Percentiles rank a stretch among this genome's conserved stretches.
phyloP scores from a whole-genome alignment of 2,329 filamentous ascomycete species.

The Madurella fahalii region DNA sequence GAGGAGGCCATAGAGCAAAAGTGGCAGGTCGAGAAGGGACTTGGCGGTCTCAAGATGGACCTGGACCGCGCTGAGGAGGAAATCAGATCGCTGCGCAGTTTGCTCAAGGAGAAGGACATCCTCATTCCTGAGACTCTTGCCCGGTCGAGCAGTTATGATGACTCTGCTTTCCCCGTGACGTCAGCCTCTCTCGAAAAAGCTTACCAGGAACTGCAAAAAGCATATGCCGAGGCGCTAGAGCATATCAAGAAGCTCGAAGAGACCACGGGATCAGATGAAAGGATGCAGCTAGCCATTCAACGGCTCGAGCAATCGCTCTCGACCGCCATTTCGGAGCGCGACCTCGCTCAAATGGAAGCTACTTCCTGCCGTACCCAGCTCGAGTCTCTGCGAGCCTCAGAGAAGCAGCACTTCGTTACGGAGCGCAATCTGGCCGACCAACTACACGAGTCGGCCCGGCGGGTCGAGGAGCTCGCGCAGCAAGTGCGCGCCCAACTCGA shows the following conservation, averaged over 20 bases:
- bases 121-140: constrained; percentile 60
- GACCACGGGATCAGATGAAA: constrained; percentile 44
- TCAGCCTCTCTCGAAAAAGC: constrained; percentile 70
- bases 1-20: constrained; percentile 95
- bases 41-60: constrained; percentile 90
- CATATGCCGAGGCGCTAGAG: constrained; percentile 62
- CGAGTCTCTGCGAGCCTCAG: constrained; percentile 52
- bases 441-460: constrained; percentile 66
- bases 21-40: constrained; percentile 89
- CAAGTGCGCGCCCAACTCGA: constrained; percentile 78
- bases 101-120: constrained; percentile 81
- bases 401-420: constrained; percentile 53
- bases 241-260: constrained; percentile 62
- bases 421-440: constrained; percentile 65
- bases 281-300: constrained; percentile 58
- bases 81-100: constrained; percentile 71
- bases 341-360: constrained; percentile 65
- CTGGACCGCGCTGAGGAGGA: constrained; percentile 93
- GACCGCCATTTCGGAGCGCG: constrained; percentile 65
- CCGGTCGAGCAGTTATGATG: constrained; percentile 37
- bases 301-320: constrained; percentile 66
- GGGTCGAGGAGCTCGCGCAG: constrained; percentile 73
- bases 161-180: constrained; percentile 48
- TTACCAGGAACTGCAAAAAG: constrained; percentile 70
- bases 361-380: constrained; percentile 59